These are phyloP conservation scores for Actinomortierella ambigua DNA, from an alignment of 371 early-diverging fungal species.

Conservation along the genomic window DNA sequence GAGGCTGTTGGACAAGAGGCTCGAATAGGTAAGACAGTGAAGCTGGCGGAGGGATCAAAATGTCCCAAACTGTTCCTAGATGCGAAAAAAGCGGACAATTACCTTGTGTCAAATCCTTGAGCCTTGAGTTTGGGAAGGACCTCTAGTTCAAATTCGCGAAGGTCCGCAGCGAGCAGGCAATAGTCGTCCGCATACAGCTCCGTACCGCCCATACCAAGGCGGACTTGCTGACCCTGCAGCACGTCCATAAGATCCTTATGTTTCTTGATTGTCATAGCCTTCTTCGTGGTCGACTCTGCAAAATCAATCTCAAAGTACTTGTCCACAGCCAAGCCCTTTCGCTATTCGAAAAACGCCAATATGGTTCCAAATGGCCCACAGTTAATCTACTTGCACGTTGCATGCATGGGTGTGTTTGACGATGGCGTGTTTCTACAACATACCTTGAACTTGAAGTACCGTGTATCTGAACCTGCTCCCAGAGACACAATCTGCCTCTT, in stretches of 20 bases:
- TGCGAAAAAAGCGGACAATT: constrained; percentile 8
- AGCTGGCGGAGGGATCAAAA: neutral
- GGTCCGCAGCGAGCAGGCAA: constrained; percentile 80
- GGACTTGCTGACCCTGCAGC: constrained; percentile 53
- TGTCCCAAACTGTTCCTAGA: neutral
- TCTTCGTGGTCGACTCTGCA: constrained; percentile 80
- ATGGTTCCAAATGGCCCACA: neutral
- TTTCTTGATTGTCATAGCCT: constrained; percentile 71
- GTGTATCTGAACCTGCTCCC: constrained; percentile 93
- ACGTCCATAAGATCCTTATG: constrained; percentile 55
- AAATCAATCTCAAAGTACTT: constrained; percentile 94
- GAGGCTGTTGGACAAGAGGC: constrained; percentile 43
- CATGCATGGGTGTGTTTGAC: neutral
- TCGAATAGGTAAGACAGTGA: neutral
- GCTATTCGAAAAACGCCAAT: neutral
- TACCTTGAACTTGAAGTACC: constrained; percentile 84
- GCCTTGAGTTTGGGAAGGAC: constrained; percentile 63
- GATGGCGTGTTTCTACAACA: constrained; percentile 4
- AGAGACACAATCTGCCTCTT: constrained; percentile 83
- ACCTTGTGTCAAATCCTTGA: constrained; percentile 74
- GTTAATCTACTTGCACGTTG: constrained; percentile 9
- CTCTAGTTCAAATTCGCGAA: constrained; percentile 64
- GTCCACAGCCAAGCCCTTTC: constrained; percentile 33
- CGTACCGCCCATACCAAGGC: constrained; percentile 71
- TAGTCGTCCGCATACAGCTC: constrained; percentile 75